Evolutionary conservation across 2,329 filamentous ascomycete genomes (phyloP).

Genomic region (Pezicula rhizophila): DNA sequence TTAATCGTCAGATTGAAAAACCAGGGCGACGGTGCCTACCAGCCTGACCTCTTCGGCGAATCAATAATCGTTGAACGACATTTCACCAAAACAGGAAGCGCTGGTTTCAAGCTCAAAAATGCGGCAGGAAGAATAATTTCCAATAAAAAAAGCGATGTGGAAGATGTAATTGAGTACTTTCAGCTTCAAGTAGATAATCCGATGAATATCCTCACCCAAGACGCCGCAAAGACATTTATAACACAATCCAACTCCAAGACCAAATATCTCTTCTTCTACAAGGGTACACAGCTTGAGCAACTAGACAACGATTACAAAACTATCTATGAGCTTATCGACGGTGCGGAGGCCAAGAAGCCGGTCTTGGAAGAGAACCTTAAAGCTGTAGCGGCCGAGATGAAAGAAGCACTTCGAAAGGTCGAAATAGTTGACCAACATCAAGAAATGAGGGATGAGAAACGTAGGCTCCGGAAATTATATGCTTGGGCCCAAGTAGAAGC

Average conservation of each 20-base stretch:
- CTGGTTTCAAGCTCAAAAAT: slow-evolving; percentile 83
- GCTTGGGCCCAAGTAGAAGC: slow-evolving; percentile 86
- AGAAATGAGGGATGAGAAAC: slow-evolving; percentile 54
- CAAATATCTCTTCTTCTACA: slow-evolving; percentile 96
- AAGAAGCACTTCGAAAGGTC: slow-evolving; percentile 59
- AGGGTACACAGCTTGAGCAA: slow-evolving; percentile 88
- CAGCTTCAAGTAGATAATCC: slow-evolving; percentile 94
- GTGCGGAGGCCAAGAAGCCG: slow-evolving; percentile 58
- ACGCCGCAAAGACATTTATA: slow-evolving; percentile 88
- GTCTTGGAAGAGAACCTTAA: slow-evolving; percentile 58
- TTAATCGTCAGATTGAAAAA: slow-evolving; percentile 89
- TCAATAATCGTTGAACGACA: slow-evolving; percentile 87
- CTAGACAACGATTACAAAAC: slow-evolving; percentile 87
- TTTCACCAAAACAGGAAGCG: slow-evolving; percentile 69
- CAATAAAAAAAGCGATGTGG: slow-evolving; percentile 77
- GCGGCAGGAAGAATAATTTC: slow-evolving; percentile 65
- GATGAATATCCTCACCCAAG: slow-evolving; percentile 90
- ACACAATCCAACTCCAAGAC: slow-evolving; percentile 74
- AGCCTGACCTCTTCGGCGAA: slow-evolving; percentile 73
- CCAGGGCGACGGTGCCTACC: slow-evolving; percentile 75
- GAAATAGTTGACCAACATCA: slow-evolving; percentile 61
- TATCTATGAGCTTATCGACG: slow-evolving; percentile 72
- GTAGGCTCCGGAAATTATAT: slow-evolving; percentile 57
- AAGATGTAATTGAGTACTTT: slow-evolving; percentile 90
- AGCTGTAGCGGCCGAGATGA: slow-evolving; percentile 48